Base-by-base conservation (phyloP, 2,329 filamentous ascomycete species). In the Fusarium goolgardi region DNA sequence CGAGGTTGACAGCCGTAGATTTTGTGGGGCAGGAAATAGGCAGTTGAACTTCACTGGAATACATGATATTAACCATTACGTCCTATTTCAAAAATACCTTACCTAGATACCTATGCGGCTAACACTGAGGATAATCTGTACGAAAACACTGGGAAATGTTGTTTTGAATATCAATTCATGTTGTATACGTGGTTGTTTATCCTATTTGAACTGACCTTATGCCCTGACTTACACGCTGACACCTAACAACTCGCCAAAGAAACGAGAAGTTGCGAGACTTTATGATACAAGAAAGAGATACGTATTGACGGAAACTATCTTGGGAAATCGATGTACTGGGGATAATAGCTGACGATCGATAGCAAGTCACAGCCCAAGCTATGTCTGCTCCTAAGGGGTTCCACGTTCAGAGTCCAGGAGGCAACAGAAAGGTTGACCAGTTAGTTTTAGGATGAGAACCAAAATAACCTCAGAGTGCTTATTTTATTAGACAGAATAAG, bases 11-110 rank as follows among this genome's bases (percentile, higher is more conserved):
- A 59, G 46, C 51, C 50, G 56, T 20, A 43, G 49, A 61, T 37
- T 55, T 59, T 69, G 65, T 67, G 65, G 65, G 65, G 65, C 59
- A 27, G 18, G 23, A 43, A 27, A 55, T 43, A 47, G 20, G 20
- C n/a, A 29, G 32, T 39, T 39, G 21, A 21, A 3, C 13, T 32
- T 46, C 27, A 60, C 56, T 25, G 51, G 12, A 13, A 31, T 20
- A n/a, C 6, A 20, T 31, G 25, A 39, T 32, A 37, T 18, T 31
- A 39, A 27, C 15, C 16, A 35, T 27, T 35, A 16, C 35, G n/a
- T 29, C 21, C 34, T n/a, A 15, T 20, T 27, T 21, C 10, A 29
- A 18, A 29, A 7, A 16, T 8, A n/a, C 23, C 12, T 16, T 23
- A 27, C 12, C 18, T 37, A 29, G 27, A 4, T 29, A 23, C 23